A percentile compares a stretch with the other conserved stretches of the same genome.
Evolutionary conservation across 2,329 filamentous ascomycete species (phyloP).

Genomic region (Didymella exigua): DNA sequence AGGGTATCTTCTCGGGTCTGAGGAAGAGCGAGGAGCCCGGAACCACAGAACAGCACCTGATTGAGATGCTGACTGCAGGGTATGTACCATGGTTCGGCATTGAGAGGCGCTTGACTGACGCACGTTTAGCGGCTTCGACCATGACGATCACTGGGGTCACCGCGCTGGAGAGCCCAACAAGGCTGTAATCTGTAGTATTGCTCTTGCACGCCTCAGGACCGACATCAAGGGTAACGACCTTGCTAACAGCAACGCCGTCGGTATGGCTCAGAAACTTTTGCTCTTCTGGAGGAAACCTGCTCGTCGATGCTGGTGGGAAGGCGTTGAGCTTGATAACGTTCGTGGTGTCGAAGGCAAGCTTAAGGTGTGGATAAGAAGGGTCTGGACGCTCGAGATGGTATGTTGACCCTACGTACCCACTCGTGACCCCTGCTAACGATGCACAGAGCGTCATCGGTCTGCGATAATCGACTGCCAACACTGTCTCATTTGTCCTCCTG

Average conservation of each 20-base stretch:
- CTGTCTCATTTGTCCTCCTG: conserved; percentile 7
- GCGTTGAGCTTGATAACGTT: conserved; percentile 86
- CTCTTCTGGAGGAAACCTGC: conserved; percentile 98
- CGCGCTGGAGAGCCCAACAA: conserved; percentile 98
- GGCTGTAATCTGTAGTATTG: conserved; percentile 95
- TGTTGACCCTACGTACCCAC: not conserved
- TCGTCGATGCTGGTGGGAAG: conserved; percentile 98
- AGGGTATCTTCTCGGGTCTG: conserved; percentile 94
- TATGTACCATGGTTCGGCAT: conserved; percentile 54
- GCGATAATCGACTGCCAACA: conserved; percentile 56
- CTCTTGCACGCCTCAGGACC: conserved; percentile 87
- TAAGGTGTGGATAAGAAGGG: conserved; percentile 97
- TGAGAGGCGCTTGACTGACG: conserved; percentile 10
- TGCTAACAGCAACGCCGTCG: conserved; percentile 77
- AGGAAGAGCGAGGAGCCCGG: conserved; percentile 95
- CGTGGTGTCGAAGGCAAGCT: conserved; percentile 89
- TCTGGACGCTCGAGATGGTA: conserved; percentile 98
- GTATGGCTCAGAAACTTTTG: conserved; percentile 97
- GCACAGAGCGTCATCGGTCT: conserved; percentile 80
- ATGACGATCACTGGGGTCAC: conserved; percentile 94
- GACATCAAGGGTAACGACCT: conserved; percentile 82
- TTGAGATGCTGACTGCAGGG: conserved; percentile 99
- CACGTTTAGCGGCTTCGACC: conserved; percentile 81
- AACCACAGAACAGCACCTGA: conserved; percentile 96
- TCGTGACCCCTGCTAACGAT: conserved; percentile 19